phyloP scores from a whole-genome alignment of 495 filamentous ascomycete species.

The Xylaria intraflava region DNA sequence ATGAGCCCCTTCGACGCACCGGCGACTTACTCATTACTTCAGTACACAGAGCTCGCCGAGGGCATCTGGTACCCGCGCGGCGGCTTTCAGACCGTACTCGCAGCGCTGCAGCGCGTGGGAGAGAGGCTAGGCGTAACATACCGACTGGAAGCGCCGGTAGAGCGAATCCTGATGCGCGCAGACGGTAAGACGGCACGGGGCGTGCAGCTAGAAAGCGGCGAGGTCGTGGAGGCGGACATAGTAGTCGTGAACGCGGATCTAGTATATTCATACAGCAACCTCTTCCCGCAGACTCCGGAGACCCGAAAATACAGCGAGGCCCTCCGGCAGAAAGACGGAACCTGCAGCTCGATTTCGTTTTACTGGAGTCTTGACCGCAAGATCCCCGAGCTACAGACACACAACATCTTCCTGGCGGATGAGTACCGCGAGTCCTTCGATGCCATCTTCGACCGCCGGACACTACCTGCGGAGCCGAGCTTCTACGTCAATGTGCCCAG shows the following conservation, averaged over 20 bases:
- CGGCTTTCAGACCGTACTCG: constrained; percentile 57
- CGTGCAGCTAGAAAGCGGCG: constrained; percentile 46
- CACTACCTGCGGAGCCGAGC: constrained; percentile 54
- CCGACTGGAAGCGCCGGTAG: constrained; percentile 47
- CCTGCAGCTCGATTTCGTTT: constrained; percentile 66
- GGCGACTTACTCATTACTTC: constrained; percentile 62
- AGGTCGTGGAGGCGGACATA: constrained; percentile 49
- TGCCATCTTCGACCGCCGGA: constrained; percentile 59
- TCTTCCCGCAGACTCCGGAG: constrained; percentile 36
- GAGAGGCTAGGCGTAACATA: constrained; percentile 51
- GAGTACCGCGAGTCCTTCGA: constrained; percentile 63
- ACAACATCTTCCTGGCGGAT: constrained; percentile 70
- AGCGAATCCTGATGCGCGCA: constrained; percentile 37
- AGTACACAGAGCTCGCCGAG: constrained; percentile 66
- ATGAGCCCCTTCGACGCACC: constrained; percentile 70
- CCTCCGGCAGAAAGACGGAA: constrained; percentile 44
- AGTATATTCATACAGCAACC: constrained; percentile 62
- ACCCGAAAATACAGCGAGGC: constrained; percentile 35
- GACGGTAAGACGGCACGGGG: constrained; percentile 46
- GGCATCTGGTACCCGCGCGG: constrained; percentile 69
- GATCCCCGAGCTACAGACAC: constrained; percentile 53
- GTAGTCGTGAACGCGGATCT: constrained; percentile 64
- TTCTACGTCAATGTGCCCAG: constrained; percentile 72
- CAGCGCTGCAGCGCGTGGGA: constrained; percentile 50
- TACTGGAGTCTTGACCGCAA: constrained; percentile 58